phyloP scores from a whole-genome alignment of 1,139 yeast genomes.

The Nakaseomyces kungkrabaensis region DNA sequence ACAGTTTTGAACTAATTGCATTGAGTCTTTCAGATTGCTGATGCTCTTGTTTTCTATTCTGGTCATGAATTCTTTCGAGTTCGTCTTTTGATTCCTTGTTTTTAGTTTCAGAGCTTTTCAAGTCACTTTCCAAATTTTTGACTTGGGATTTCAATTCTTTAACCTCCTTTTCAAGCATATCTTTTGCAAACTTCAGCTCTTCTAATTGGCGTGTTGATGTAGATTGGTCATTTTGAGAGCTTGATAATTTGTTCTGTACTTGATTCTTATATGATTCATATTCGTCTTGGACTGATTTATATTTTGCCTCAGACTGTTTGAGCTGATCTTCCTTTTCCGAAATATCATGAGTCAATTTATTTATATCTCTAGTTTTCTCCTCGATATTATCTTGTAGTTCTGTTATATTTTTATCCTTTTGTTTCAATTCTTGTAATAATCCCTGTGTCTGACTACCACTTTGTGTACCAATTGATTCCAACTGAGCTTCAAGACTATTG shows the following conservation, averaged over 20 bases:
- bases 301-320: slow-evolving; percentile 8
- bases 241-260: neutral
- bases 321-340: slow-evolving; percentile 6
- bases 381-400: slow-evolving; percentile 3
- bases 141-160: slow-evolving; percentile 6
- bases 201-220: slow-evolving; percentile 9
- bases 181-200: slow-evolving; percentile 5
- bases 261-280: slow-evolving; percentile 2
- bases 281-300: neutral
- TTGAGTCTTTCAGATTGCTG: neutral
- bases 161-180: slow-evolving; percentile 6
- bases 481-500: slow-evolving; percentile 3
- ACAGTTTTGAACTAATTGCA: neutral
- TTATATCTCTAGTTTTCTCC: slow-evolving; percentile 9
- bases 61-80: slow-evolving; percentile 31
- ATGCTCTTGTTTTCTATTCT: slow-evolving; percentile 7
- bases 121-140: slow-evolving; percentile 13
- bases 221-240: slow-evolving; percentile 16
- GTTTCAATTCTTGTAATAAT: slow-evolving; percentile 28
- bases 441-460: slow-evolving; percentile 7
- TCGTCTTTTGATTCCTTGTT: slow-evolving; percentile 26
- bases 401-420: slow-evolving; percentile 6
- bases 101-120: slow-evolving; percentile 8
- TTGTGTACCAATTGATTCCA: slow-evolving; percentile 8
- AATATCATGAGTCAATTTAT: slow-evolving; percentile 9